A percentile compares a stretch with the other conserved stretches of the same genome.
phyloP scores from a whole-genome alignment of 1,139 yeast genomes.

The Geotrichum europaeum region DNA sequence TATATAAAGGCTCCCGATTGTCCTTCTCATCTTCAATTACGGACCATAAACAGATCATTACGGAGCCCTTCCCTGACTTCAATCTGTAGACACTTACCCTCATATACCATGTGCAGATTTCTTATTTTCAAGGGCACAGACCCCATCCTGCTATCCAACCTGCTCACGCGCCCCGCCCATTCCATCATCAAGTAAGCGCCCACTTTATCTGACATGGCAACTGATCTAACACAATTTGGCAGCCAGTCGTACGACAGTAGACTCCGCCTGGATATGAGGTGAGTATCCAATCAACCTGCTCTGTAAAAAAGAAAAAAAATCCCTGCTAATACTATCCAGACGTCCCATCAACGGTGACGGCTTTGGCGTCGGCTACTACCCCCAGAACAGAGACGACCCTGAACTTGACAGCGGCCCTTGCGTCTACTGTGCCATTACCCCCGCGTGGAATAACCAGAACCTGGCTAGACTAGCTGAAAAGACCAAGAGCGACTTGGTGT shows the following conservation, averaged over 20 bases:
- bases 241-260: slow-evolving; percentile 86
- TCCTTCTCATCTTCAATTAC: not conserved
- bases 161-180: slow-evolving; percentile 91
- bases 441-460: slow-evolving; percentile 94
- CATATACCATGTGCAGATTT: slow-evolving; percentile 56
- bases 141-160: slow-evolving; percentile 76
- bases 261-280: slow-evolving; percentile 70
- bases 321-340: slow-evolving; percentile 23
- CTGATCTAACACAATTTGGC: not conserved
- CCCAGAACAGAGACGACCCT: slow-evolving; percentile 40
- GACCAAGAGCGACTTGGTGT: slow-evolving; percentile 75
- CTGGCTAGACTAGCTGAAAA: slow-evolving; percentile 78
- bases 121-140: slow-evolving; percentile 61
- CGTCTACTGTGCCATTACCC: slow-evolving; percentile 87
- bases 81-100: not conserved
- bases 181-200: slow-evolving; percentile 67
- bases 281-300: not conserved
- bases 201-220: not conserved
- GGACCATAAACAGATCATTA: not conserved
- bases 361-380: slow-evolving; percentile 92
- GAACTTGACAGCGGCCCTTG: slow-evolving; percentile 63
- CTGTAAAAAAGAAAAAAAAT: not conserved
- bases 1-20: not conserved
- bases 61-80: not conserved
- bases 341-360: slow-evolving; percentile 98